These are phyloP conservation scores for Pulveroboletus ravenelii DNA, from an alignment of 768 basidiomycete species.

Conservation along the genomic window DNA sequence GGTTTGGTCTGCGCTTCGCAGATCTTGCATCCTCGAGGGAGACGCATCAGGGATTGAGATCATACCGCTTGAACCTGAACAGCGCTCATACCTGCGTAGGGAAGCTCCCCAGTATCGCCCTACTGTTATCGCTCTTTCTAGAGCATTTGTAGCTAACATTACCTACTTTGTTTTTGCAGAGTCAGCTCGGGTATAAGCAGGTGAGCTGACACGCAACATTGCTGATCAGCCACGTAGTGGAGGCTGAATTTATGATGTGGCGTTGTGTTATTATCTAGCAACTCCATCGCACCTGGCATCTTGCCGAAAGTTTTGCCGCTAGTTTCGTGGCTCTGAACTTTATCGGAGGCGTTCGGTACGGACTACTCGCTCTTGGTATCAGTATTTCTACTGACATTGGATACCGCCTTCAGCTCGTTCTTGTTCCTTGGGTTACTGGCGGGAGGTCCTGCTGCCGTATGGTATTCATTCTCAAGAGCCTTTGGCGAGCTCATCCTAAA, in stretches of 20 bases:
- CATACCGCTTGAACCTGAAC: constrained; percentile 97
- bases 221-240: background rate
- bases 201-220: constrained; percentile 31
- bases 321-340: constrained; percentile 90
- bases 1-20: constrained; percentile 7
- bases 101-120: constrained; percentile 77
- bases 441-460: constrained; percentile 84
- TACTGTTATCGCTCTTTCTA: constrained; percentile 37
- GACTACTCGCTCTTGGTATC: background rate
- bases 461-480: constrained; percentile 37
- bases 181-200: constrained; percentile 76
- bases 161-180: constrained; percentile 39
- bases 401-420: constrained; percentile 46
- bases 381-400: constrained; percentile 1
- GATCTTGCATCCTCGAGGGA: constrained; percentile 10
- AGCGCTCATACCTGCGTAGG: constrained; percentile 98
- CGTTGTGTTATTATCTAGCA: constrained; percentile 42
- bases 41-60: constrained; percentile 77
- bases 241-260: background rate
- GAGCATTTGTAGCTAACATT: constrained; percentile 50
- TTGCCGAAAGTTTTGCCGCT: constrained; percentile 81
- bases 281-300: constrained; percentile 81
- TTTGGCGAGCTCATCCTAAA: constrained; percentile 10
- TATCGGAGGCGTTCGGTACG: constrained; percentile 78
- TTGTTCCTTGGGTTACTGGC: constrained; percentile 80